Base-by-base conservation (phyloP, 371 early-diverging fungal genomes). In the Circinella minor region DNA sequence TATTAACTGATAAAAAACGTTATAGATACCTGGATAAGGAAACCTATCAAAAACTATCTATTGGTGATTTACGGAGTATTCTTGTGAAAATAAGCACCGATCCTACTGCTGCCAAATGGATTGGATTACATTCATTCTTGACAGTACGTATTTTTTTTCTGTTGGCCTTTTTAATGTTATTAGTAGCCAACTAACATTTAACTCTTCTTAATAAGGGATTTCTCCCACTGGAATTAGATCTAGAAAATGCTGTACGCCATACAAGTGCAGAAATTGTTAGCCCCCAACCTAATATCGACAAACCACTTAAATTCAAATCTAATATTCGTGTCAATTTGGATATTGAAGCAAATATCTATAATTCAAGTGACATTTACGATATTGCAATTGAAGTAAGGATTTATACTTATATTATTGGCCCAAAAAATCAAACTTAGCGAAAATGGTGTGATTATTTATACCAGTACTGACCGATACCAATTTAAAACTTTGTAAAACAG, bases 331-430 rank as follows among this genome's bases (percentile, higher is more conserved):
- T 79, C 37, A 67, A 73, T 38, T 51, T 86, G 8, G 64, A 68
- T 61, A 49, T 86, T 15, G 81, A 82, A 61, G 85, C 82, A 3
- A 77, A 82, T 17, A 59, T 86, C 3, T 68, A 66, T 9, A 74
- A 85, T 65, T 71, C 74, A 0, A 54, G 65, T 17, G 83, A 85
- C 69, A 71, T 72, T 9, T 77, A 68, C 46, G 51, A 72, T 17
- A 72, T 83, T 13, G 84, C 80, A 13, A 62, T 86, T n/a, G 81
- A 84, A 72, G 85, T 81, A 72, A 59, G 54, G 36, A 7, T 38
- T 27, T 27, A n/a, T 2, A 27, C 27, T 27, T 27, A 1, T 27
- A 27, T 27, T 27, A 27, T 2, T 27, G 27, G 27, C 27, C 27
- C 27, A 27, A 27, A 27, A 27, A 27, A n/a, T n/a, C 2, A 27